Evolutionary conservation across 352 stramenopile species (phyloP).

Genomic region (Pythium biforme): DNA sequence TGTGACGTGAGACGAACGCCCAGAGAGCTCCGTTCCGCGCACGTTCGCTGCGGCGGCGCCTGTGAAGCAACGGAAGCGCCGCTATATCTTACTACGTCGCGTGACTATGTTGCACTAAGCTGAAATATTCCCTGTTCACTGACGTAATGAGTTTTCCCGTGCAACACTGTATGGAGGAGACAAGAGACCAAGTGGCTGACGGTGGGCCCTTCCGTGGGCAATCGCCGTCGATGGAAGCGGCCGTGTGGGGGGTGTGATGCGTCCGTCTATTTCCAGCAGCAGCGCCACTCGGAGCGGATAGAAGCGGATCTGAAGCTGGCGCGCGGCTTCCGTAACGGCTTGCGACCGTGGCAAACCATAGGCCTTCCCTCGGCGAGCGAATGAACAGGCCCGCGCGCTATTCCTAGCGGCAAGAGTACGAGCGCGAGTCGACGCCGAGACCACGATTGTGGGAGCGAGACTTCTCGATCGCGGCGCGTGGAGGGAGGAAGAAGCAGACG

Average conservation of each 20-base stretch:
- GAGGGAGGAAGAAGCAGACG: background rate
- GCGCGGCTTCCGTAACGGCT: background rate
- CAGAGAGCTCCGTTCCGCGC: background rate
- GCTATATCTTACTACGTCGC: background rate
- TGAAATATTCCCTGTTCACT: too few species aligned
- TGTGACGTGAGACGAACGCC: background rate
- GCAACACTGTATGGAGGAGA: too few species aligned
- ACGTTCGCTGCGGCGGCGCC: background rate
- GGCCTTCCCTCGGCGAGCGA: background rate
- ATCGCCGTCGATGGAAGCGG: too few species aligned
- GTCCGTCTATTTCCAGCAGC: background rate
- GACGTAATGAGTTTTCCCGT: too few species aligned
- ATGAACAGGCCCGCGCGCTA: background rate
- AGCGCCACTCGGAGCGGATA: background rate
- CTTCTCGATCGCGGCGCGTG: background rate
- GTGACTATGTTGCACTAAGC: background rate
- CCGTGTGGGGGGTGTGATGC: too few species aligned
- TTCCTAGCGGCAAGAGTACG: background rate
- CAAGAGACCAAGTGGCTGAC: too few species aligned
- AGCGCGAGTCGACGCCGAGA: too few species aligned
- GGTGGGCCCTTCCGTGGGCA: too few species aligned
- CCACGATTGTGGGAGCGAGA: background rate
- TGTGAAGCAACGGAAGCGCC: background rate
- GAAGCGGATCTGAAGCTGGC: too few species aligned
- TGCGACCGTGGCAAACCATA: background rate